Percentiles rank a stretch among this genome's conserved stretches.
phyloP scores from a whole-genome alignment of 2,329 filamentous ascomycete species.

The Aspergillus floridensis region DNA sequence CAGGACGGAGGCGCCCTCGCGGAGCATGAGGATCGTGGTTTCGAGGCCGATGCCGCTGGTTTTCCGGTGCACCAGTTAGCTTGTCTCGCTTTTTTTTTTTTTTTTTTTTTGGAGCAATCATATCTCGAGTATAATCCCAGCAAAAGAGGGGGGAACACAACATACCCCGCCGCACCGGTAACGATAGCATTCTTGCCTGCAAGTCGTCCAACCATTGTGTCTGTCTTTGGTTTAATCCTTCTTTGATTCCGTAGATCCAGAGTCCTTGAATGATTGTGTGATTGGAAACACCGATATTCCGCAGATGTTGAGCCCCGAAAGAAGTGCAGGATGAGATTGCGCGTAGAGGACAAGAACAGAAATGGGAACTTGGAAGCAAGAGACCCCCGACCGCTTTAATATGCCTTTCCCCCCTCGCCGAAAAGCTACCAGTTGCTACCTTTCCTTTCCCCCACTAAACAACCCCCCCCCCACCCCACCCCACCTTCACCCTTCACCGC shows the following conservation, averaged over 20 bases:
- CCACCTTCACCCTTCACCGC: neutral
- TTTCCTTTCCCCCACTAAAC: neutral
- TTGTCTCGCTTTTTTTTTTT: no score
- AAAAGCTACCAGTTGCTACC: neutral
- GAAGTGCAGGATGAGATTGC: no score
- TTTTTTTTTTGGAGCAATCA: accelerated
- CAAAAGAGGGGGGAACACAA: neutral
- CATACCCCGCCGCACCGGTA: constrained; percentile 22
- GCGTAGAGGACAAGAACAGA: no score
- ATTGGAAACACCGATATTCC: no score
- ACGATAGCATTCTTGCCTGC: constrained; percentile 23
- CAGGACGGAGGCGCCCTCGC: constrained; percentile 81
- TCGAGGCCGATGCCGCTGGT: constrained; percentile 85
- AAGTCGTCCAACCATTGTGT: constrained; percentile 21
- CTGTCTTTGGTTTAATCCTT: no score
- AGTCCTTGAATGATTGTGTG: no score
- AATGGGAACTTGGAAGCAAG: no score
- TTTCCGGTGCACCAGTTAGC: no score
- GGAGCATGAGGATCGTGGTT: constrained; percentile 83
- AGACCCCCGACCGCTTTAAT: neutral
- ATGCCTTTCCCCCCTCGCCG: neutral
- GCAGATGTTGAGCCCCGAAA: no score
- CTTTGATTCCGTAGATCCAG: no score
- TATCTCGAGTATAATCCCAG: no score
- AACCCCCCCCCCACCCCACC: neutral